Conservation (phyloP, 257 asterid species). For the Phtheirospermum japonicum region DNA sequence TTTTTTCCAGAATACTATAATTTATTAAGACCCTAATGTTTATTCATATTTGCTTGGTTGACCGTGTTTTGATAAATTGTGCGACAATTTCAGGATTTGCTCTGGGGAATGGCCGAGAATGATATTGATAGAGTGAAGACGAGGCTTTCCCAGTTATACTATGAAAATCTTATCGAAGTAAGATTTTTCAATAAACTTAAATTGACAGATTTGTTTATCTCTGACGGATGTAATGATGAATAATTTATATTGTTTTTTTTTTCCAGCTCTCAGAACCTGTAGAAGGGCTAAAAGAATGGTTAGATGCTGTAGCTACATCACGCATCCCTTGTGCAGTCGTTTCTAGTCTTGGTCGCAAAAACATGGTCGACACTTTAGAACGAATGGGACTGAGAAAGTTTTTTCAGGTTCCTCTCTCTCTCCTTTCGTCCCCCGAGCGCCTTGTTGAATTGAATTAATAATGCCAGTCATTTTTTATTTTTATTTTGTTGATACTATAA, state of each 20-base stretch:
- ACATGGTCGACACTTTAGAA: slow-evolving; percentile 70
- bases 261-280: slow-evolving; percentile 72
- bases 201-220: slow-evolving; percentile 11
- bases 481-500: background rate
- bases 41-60: slow-evolving; percentile 9
- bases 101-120: slow-evolving; percentile 52
- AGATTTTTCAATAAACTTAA: slow-evolving; percentile 22
- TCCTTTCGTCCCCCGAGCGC: too few species aligned
- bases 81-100: slow-evolving; percentile 51
- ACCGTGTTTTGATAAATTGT: background rate
- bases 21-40: background rate
- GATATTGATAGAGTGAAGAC: slow-evolving; percentile 64
- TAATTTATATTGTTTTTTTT: slow-evolving; percentile 7
- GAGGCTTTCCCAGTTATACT: slow-evolving; percentile 74
- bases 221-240: slow-evolving; percentile 15
- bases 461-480: background rate
- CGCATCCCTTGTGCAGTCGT: slow-evolving; percentile 97
- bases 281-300: slow-evolving; percentile 90
- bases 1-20: background rate
- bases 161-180: slow-evolving; percentile 66
- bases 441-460: too few species aligned
- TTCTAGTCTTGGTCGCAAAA: slow-evolving; percentile 81
- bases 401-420: slow-evolving; percentile 59
- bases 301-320: slow-evolving; percentile 83
- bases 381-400: slow-evolving; percentile 76